These are phyloP conservation scores for Ormosia semicastrata DNA, from an alignment of 306 rosid genomes.

Conservation along the genomic window DNA sequence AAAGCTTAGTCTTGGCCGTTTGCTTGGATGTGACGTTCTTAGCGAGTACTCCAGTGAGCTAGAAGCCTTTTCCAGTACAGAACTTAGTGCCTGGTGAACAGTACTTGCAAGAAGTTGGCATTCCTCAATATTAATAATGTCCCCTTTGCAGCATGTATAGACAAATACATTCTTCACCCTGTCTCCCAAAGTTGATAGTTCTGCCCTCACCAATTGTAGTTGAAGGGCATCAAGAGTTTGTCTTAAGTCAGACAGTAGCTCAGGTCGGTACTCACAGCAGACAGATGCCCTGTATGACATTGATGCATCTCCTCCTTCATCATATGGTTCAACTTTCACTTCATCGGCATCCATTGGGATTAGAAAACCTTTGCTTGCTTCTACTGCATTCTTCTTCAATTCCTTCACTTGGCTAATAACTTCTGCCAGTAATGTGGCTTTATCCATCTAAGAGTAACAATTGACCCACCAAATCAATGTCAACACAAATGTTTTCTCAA, in stretches of 20 bases:
- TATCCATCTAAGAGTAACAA: conserved; percentile 56
- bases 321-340: conserved; percentile 52
- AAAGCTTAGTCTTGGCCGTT: conserved; percentile 44
- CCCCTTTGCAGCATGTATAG: conserved; percentile 38
- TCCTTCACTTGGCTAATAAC: conserved; percentile 59
- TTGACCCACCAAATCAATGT: conserved; percentile 5
- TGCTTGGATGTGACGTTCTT: conserved; percentile 34
- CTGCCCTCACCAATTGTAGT: conserved; percentile 47
- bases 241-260: conserved; percentile 58
- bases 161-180: conserved; percentile 50
- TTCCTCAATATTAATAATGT: conserved; percentile 22
- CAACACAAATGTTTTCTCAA: background rate
- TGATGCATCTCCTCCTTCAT: conserved; percentile 30
- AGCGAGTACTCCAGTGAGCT: conserved; percentile 55
- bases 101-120: conserved; percentile 34
- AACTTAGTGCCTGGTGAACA: conserved; percentile 46
- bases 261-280: conserved; percentile 58
- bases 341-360: conserved; percentile 59
- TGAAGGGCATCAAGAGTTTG: conserved; percentile 53
- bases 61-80: conserved; percentile 52
- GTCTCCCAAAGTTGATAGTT: conserved; percentile 61
- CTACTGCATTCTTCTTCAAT: conserved; percentile 57
- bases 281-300: conserved; percentile 49
- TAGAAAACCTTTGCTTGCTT: conserved; percentile 55
- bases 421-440: conserved; percentile 69